These are phyloP conservation scores for Auriscalpium microsporum DNA, from an alignment of 768 basidiomycete genomes.

Conservation along the genomic window DNA sequence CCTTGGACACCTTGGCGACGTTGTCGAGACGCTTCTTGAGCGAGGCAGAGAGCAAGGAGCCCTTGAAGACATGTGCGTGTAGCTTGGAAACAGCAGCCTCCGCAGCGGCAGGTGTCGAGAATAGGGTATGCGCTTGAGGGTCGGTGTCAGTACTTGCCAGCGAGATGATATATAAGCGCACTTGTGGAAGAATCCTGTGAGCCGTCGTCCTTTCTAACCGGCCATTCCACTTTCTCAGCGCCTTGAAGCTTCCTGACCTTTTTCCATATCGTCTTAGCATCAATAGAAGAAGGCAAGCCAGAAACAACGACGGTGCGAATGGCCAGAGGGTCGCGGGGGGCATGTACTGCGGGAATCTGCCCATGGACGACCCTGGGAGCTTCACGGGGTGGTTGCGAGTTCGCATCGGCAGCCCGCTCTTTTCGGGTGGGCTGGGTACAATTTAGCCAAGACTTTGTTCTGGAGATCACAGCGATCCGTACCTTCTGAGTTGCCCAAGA, in stretches of 20 bases:
- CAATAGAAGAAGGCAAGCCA: conserved; percentile 57
- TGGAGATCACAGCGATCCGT: conserved; percentile 9
- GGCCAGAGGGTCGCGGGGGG: conserved; percentile 64
- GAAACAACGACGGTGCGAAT: conserved; percentile 73
- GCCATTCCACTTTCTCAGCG: conserved; percentile 72
- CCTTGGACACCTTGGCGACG: conserved; percentile 37
- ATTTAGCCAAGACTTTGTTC: background rate
- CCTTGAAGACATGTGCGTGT: conserved; percentile 91
- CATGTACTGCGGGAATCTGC: conserved; percentile 1
- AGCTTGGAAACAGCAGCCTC: conserved; percentile 68
- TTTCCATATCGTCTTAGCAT: conserved; percentile 71
- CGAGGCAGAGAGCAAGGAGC: conserved; percentile 73
- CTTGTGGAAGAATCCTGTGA: conserved; percentile 46
- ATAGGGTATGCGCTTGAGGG: conserved; percentile 61
- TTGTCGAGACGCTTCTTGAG: conserved; percentile 80
- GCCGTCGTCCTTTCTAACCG: conserved; percentile 35
- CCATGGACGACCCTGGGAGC: conserved; percentile 14
- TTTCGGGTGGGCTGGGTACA: conserved; percentile 5
- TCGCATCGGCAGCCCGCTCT: background rate
- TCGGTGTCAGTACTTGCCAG: background rate
- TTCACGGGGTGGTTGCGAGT: conserved; percentile 24
- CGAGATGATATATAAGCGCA: conserved; percentile 18
- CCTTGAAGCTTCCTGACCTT: conserved; percentile 74
- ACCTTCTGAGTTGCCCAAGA: conserved; percentile 82
- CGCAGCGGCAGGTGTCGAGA: conserved; percentile 59